A percentile compares a stretch with the other conserved stretches of the same genome.
Conservation (phyloP, 2,329 filamentous ascomycete species). For the Piedraia hortae region DNA sequence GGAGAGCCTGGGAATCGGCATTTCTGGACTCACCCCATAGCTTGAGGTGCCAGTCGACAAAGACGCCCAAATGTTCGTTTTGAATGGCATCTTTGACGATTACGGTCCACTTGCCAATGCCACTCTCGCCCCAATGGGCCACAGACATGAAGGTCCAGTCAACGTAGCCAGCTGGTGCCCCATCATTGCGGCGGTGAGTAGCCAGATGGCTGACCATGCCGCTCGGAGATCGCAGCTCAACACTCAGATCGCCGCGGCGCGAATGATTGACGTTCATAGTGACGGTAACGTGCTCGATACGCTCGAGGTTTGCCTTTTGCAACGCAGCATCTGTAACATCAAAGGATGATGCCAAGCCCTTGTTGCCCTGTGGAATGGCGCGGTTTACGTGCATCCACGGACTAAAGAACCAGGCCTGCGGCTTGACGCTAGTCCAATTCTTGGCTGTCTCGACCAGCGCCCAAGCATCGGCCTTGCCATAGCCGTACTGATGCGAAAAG, state of each 20-base stretch:
- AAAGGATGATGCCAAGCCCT: constrained; percentile 55
- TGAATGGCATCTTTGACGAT: constrained; percentile 60
- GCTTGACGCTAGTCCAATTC: constrained; percentile 67
- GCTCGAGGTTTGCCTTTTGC: constrained; percentile 53
- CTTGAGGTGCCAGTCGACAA: constrained; percentile 78
- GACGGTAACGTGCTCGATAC: constrained; percentile 80
- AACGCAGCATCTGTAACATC: constrained; percentile 62
- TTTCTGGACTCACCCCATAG: constrained; percentile 82
- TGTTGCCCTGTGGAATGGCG: constrained; percentile 55
- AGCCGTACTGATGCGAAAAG: constrained; percentile 86
- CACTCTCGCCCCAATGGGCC: constrained; percentile 80
- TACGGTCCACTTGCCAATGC: constrained; percentile 72
- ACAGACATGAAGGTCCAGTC: constrained; percentile 99
- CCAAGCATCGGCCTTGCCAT: constrained; percentile 80
- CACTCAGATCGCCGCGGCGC: constrained; percentile 70
- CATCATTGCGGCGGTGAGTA: constrained; percentile 42
- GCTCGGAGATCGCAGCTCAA: constrained; percentile 64
- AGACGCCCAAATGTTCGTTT: constrained; percentile 51
- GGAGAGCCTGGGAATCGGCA: constrained; percentile 37
- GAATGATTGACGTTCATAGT: constrained; percentile 90
- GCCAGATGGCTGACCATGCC: constrained; percentile 66
- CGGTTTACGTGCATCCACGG: constrained; percentile 83
- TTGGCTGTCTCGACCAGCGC: constrained; percentile 64
- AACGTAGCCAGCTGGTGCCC: constrained; percentile 39
- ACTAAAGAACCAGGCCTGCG: constrained; percentile 81